These are phyloP conservation scores for Russula lepida DNA, from an alignment of 768 basidiomycete species.

Conservation along the genomic window DNA sequence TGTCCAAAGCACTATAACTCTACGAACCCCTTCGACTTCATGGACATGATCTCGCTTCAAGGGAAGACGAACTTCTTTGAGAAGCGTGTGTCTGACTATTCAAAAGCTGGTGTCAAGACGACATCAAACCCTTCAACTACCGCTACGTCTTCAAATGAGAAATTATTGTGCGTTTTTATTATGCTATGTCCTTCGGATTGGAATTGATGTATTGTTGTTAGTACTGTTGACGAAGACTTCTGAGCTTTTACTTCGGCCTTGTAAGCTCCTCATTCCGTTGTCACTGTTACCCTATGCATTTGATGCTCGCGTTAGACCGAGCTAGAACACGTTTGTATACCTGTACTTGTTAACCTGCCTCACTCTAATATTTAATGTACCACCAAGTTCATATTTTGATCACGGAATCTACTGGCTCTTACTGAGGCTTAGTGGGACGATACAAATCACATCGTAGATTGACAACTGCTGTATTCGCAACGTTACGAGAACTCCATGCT, in stretches of 20 bases:
- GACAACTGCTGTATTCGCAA: neutral
- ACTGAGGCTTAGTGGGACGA: neutral
- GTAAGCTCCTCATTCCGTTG: neutral
- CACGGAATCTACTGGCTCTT: too few relatives aligned
- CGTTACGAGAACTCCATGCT: neutral
- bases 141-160: slow-evolving; percentile 17
- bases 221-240: slow-evolving; percentile 18
- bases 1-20: slow-evolving; percentile 70
- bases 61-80: slow-evolving; percentile 98
- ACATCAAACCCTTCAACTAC: slow-evolving; percentile 4
- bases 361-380: slow-evolving; percentile 17
- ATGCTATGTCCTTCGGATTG: neutral
- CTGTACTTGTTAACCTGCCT: slow-evolving; percentile 6
- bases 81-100: slow-evolving; percentile 84
- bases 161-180: slow-evolving; percentile 33
- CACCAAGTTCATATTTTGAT: neutral
- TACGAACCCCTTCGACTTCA: slow-evolving; percentile 85
- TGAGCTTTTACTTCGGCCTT: neutral
- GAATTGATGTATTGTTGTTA: neutral
- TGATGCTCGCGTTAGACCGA: neutral
- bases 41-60: slow-evolving; percentile 92
- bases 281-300: neutral
- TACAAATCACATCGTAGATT: neutral
- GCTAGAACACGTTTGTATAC: slow-evolving; percentile 17
- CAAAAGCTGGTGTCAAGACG: slow-evolving; percentile 48